Evolutionary conservation across 2,329 filamentous ascomycete species (phyloP), one percentile per base, ranked within the genome.

Genomic region (Hypoxylon sp.): DNA sequence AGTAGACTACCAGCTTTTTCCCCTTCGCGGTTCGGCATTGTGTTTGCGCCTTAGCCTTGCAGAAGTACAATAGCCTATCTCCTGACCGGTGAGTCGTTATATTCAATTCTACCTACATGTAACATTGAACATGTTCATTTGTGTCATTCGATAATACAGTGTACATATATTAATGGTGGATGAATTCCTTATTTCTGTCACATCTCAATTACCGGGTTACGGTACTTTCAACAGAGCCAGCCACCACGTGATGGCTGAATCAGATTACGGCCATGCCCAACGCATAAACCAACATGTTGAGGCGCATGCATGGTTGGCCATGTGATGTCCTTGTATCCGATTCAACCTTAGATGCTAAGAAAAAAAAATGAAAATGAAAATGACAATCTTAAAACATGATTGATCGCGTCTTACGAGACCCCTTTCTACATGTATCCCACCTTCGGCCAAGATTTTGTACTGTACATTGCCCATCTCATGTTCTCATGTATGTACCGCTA

Each of bases 281-380:
- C 39, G 44, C 53, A 56, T 56, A 24, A 44, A 44, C 17, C 10
- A 54, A 17, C 21, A 24, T 47, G 44, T 42, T 31, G n/a, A 51
- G 11, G 24, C 44, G 56, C 56, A 60, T 60, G 47, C n/a, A 39
- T 37, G 32, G 35, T 4, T 31, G 37, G n/a, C 29, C 60, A 57
- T 63, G 60, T 63, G 60, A 63, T 57, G 24, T 53, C 31, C 60
- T 39, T 57, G 60, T 56, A 53, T 63, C 52, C 37, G 35, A 44
- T 54, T 37, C 31, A n/a, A n/a, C n/a, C n/a, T 5, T 5, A 53
- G 27, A 29, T 50, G 3, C 46, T 21, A n/a, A 54, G 39, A 39
- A n/a, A n/a, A 3, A 13, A n/a, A n/a, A 42, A 13, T 6, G 21
- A 31, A 59, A 27, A 47, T 35, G 17, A 42, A 51, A 44, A 60